These are phyloP conservation scores for Geranium rotundifolium DNA, from an alignment of 345 rosid genomes.

Conservation along the genomic window DNA sequence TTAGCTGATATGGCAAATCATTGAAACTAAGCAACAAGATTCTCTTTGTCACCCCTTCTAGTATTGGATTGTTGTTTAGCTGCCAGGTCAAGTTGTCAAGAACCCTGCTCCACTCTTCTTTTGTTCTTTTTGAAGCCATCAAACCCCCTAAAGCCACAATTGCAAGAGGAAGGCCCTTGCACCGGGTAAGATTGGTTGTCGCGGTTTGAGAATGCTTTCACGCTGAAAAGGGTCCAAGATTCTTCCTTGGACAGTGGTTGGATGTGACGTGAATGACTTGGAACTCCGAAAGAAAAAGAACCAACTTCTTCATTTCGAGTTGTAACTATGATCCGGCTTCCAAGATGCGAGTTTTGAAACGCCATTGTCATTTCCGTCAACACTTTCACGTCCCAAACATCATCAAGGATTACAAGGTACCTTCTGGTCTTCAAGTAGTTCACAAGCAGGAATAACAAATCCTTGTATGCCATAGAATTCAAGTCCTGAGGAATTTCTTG, in stretches of 20 bases:
- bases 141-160: constrained; percentile 11
- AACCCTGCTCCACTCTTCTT: constrained; percentile 13
- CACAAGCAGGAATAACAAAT: constrained; percentile 2
- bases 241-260: constrained; percentile 3
- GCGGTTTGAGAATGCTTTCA: constrained; percentile 8
- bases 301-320: constrained; percentile 11
- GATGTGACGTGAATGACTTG: constrained; percentile 1
- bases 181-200: neutral
- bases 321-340: constrained; percentile 14
- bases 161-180: constrained; percentile 10
- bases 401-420: neutral
- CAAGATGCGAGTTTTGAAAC: constrained; percentile 6
- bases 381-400: constrained; percentile 5
- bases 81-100: constrained; percentile 8
- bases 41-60: constrained; percentile 1
- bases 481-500: neutral
- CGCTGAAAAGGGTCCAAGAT: constrained; percentile 12
- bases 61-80: constrained; percentile 9
- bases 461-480: neutral
- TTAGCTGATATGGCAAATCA: constrained; percentile 18
- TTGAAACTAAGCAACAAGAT: constrained; percentile 9
- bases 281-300: neutral
- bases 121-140: constrained; percentile 6
- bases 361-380: constrained; percentile 1
- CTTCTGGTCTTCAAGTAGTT: constrained; percentile 3